These are phyloP conservation scores for Plasmopara viticola DNA, from an alignment of 352 stramenopile species.

Conservation along the genomic window DNA sequence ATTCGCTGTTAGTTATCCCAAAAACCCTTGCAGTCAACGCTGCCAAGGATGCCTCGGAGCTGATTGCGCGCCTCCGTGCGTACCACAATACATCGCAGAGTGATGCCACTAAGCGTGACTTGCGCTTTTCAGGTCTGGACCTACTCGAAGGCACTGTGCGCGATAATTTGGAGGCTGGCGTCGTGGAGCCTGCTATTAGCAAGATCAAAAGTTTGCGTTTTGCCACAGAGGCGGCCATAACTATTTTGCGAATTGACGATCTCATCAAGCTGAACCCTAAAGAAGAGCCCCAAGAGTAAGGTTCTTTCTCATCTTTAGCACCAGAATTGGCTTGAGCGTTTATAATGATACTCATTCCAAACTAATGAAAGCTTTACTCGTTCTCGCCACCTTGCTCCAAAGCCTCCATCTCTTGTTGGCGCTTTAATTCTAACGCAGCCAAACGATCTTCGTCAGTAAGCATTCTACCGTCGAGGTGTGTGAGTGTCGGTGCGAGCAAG, in stretches of 20 bases:
- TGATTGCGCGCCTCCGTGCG: conserved; percentile 95
- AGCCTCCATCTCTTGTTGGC: too few species aligned
- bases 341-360: conserved; percentile 41
- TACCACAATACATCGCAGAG: conserved; percentile 95
- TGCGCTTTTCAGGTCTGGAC: conserved; percentile 93
- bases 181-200: conserved; percentile 99
- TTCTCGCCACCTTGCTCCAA: neutral
- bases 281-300: conserved; percentile 75
- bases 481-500: too few species aligned
- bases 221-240: conserved; percentile 98
- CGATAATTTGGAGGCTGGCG: conserved; percentile 94
- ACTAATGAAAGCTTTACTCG: conserved; percentile 5
- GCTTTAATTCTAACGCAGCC: too few species aligned
- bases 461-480: too few species aligned
- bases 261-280: conserved; percentile 95
- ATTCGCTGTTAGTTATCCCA: conserved; percentile 97
- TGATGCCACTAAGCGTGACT: conserved; percentile 62
- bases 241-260: conserved; percentile 99
- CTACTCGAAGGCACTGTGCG: conserved; percentile 92
- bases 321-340: conserved; percentile 25
- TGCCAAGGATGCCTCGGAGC: conserved; percentile 97
- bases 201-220: conserved; percentile 99
- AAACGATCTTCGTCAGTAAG: too few species aligned
- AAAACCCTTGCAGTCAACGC: conserved; percentile 99
- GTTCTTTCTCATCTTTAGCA: conserved; percentile 19